These are phyloP conservation scores for Hapsidospora chrysogenum DNA, from an alignment of 495 filamentous ascomycete genomes.

Conservation along the genomic window DNA sequence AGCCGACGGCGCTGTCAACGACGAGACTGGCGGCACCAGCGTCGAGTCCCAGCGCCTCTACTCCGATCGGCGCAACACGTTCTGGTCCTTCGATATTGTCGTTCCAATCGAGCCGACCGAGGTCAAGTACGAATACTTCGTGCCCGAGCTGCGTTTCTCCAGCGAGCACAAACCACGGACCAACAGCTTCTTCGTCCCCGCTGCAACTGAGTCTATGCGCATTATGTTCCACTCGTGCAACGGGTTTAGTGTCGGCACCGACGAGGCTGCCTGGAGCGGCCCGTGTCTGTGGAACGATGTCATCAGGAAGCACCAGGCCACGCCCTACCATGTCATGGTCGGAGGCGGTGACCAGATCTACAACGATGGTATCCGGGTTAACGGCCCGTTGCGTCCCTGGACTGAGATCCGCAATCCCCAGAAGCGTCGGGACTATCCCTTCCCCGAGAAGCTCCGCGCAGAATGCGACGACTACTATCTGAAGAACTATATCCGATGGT, in stretches of 20 bases:
- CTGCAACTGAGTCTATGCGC: constrained; percentile 69
- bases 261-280: constrained; percentile 70
- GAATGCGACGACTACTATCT: constrained; percentile 84
- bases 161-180: constrained; percentile 26
- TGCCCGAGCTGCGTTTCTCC: constrained; percentile 29
- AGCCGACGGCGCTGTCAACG: constrained; percentile 7
- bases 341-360: constrained; percentile 95
- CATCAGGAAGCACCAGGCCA: constrained; percentile 46
- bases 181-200: constrained; percentile 58
- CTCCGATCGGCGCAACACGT: constrained; percentile 57
- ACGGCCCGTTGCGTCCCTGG: constrained; percentile 66
- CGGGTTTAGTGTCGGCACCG: constrained; percentile 85
- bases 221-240: constrained; percentile 96
- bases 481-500: constrained; percentile 82
- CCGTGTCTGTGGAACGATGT: constrained; percentile 86
- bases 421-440: constrained; percentile 62
- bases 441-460: constrained; percentile 52
- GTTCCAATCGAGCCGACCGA: constrained; percentile 38
- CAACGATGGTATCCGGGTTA: constrained; percentile 74
- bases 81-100: constrained; percentile 62
- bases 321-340: constrained; percentile 88
- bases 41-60: constrained; percentile 48
- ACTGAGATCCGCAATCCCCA: constrained; percentile 66
- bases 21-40: constrained; percentile 1
- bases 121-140: constrained; percentile 41